Evolutionary conservation across 305 asterid species (phyloP), one percentile per base, ranked within the genome.

Genomic region (Rubia tinctorum): DNA sequence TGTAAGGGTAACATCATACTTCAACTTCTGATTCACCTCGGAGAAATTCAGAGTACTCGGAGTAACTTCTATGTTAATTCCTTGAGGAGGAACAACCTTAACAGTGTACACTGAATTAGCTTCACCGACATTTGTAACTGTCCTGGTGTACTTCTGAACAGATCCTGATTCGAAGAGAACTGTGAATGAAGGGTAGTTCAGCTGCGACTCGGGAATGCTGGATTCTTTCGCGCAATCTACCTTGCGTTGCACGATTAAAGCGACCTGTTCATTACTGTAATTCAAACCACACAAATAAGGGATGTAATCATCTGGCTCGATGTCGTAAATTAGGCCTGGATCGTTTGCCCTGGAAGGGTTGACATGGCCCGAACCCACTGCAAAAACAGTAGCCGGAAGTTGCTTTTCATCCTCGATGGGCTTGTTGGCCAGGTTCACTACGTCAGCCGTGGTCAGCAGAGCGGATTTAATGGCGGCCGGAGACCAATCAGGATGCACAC

Each of bases 361-460:
- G 15, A 86, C 89, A 47, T 83, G 92, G 25, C 94, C 94, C 2
- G 92, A 72, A 6, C 92, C 91, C 0, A 73, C 65, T 2, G 90
- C 82, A 2, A 75, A 82, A 0, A 84, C 40, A 27, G 67, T 20
- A 3, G 91, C 89, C 0, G 81, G 86, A 37, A 77, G 76, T 12
- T 60, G 77, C 17, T 39, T 66, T 66, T 84, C 82, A n/a, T 89
- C 87, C 37, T n/a, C n/a, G n/a, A n/a, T n/a, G n/a, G n/a, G n/a
- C n/a, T n/a, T n/a, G n/a, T n/a, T n/a, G n/a, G n/a, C n/a, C n/a
- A n/a, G n/a, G n/a, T n/a, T n/a, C n/a, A n/a, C n/a, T n/a, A n/a
- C n/a, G n/a, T n/a, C n/a, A n/a, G n/a, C n/a, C n/a, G n/a, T n/a
- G n/a, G n/a, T n/a, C n/a, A n/a, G n/a, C n/a, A n/a, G n/a, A n/a